These are phyloP conservation scores for Phytophthora cactorum DNA, from an alignment of 352 stramenopile genomes.

Conservation along the genomic window DNA sequence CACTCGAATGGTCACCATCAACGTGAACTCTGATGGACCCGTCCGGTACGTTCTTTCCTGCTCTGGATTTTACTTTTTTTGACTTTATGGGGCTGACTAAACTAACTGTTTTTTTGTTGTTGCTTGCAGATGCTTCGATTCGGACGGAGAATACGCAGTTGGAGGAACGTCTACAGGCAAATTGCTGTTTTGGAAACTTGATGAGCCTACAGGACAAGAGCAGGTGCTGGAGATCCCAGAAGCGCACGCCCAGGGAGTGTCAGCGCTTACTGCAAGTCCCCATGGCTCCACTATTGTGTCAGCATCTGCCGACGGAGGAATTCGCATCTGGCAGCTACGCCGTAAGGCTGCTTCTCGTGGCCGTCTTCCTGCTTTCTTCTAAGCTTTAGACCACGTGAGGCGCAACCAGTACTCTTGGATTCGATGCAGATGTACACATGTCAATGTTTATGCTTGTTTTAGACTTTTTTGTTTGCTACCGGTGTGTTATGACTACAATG, in stretches of 20 bases:
- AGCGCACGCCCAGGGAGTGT: constrained; percentile 69
- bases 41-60: constrained; percentile 51
- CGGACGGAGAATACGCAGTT: constrained; percentile 78
- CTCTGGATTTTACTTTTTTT: neutral
- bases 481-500: too few relatives aligned
- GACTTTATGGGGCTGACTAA: neutral
- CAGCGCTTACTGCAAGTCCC: constrained; percentile 61
- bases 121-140: constrained; percentile 70
- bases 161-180: constrained; percentile 78
- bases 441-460: neutral
- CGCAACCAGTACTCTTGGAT: too few relatives aligned
- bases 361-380: constrained; percentile 70
- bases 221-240: constrained; percentile 82
- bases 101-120: neutral
- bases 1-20: constrained; percentile 61
- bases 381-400: constrained; percentile 1
- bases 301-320: constrained; percentile 62
- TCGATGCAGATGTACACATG: neutral
- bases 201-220: constrained; percentile 66
- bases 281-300: constrained; percentile 69
- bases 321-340: constrained; percentile 82
- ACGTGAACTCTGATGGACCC: constrained; percentile 62
- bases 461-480: neutral
- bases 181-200: constrained; percentile 84
- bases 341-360: constrained; percentile 56